Evolutionary conservation across 129 eudicot genomes (phyloP), one percentile per base, ranked within the genome.

Genomic region (Flaveria robusta): DNA sequence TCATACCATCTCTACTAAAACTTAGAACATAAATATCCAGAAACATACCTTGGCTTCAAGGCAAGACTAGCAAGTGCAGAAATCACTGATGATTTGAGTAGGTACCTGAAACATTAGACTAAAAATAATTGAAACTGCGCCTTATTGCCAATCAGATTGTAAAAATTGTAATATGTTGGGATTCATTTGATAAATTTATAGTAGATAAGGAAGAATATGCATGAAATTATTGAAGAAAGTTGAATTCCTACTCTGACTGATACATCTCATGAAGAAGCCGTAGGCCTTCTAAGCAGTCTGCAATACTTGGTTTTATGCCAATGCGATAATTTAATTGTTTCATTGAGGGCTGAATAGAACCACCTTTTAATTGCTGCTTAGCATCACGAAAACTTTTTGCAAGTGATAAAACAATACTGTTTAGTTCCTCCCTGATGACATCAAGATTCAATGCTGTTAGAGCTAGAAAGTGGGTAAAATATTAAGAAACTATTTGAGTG

Each of bases 281-380:
- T 11, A 94, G 93, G 59, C 97, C 97, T 70, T 88, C 93, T 77
- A 94, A 81, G 79, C 97, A 94, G 80, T 88, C 87, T 24, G 88
- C 84, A 79, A 87, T 70, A 70, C 88, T 87, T 79, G 97, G 97
- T 84, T 89, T 91, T 47, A 87, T 60, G 67, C 93, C 97, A 47
- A 91, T 78, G 15, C 79, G 74, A 51, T 91, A 89, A 63, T 91
- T 74, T 81, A 88, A 82, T 42, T 91, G 97, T 80, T 88, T 87
- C 60, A 39, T 19, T 2, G 86, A 82, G 31, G 69, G 71, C 77
- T 76, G 88, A 60, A 77, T 59, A 22, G 96, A 85, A 12, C 96
- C 93, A 16, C 89, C 93, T 83, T 82, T 86, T 26, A 84, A 60
- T 64, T 83, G 86, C 70, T 91, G 98, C 81, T 77, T 87, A 79